Base-by-base conservation (phyloP, 2,329 filamentous ascomycete genomes). In the Microdochium nivale region DNA sequence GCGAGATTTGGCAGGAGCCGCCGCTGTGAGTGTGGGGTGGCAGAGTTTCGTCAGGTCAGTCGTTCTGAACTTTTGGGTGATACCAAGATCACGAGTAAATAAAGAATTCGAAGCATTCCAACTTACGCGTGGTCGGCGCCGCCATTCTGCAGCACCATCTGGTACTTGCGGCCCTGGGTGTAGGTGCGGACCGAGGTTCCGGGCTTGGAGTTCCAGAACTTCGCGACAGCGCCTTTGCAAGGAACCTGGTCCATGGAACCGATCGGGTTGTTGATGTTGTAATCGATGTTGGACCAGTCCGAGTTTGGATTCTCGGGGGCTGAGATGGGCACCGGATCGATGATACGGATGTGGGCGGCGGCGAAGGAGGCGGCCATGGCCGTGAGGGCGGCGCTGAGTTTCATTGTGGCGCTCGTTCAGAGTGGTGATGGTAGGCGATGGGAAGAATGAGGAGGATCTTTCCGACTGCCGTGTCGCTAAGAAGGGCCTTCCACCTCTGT, bases 1-100 rank as follows among this genome's bases (percentile, higher is more conserved):
- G 73, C 2, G 84, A 81, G 47, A 88, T 73, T 70, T 94, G 88
- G 70, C 88, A 91, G 10, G 83, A 88, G 37, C 88, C 88, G 37
- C 88, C 87, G 35, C 74, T 72, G 70, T 90, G 87, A 50, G 67
- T 67, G 5, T 11, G 27, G 5, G 27, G 27, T n/a, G n/a, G n/a
- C n/a, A n/a, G n/a, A n/a, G n/a, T n/a, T n/a, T n/a, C n/a, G n/a
- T n/a, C n/a, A n/a, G n/a, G n/a, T 30, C 5, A 30, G 27, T 30
- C 11, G 27, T 30, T 30, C 27, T 30, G 27, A 30, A n/a, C n/a
- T n/a, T n/a, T n/a, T n/a, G n/a, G n/a, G n/a, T n/a, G n/a, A n/a
- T n/a, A n/a, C n/a, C n/a, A n/a, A n/a, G n/a, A n/a, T n/a, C n/a
- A n/a, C n/a, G n/a, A n/a, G n/a, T n/a, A n/a, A n/a, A n/a, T n/a